phyloP scores from a whole-genome alignment of 2,329 filamentous ascomycete species.

The Colletotrichum noveboracense region DNA sequence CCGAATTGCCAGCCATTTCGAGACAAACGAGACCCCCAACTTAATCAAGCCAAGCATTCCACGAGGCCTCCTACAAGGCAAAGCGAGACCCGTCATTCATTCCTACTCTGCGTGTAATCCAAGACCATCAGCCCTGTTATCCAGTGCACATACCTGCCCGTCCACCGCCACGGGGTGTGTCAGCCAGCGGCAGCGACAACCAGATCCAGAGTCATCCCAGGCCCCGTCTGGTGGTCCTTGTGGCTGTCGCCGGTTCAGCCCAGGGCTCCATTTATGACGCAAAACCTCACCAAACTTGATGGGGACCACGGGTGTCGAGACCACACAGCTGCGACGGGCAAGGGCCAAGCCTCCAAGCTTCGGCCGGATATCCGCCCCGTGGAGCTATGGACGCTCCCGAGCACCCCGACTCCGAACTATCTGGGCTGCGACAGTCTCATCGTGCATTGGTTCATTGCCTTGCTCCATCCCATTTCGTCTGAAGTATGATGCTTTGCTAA shows the following conservation, averaged over 20 bases:
- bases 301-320: background rate
- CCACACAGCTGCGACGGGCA: background rate
- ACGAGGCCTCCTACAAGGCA: constrained; percentile 14
- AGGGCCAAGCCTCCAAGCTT: constrained; percentile 3
- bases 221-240: background rate
- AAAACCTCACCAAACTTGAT: background rate
- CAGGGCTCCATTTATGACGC: background rate
- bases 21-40: background rate
- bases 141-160: background rate
- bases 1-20: background rate
- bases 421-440: background rate
- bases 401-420: constrained; percentile 1
- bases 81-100: background rate
- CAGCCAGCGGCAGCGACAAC: background rate
- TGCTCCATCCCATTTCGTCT: background rate
- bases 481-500: background rate
- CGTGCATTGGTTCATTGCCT: background rate
- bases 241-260: background rate
- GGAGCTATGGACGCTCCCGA: constrained; percentile 1
- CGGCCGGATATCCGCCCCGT: constrained; percentile 11
- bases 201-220: background rate
- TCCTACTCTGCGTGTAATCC: background rate
- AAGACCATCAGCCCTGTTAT: background rate
- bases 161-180: background rate
- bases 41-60: constrained; percentile 12